Evolutionary conservation across 2,329 filamentous ascomycete species (phyloP), one percentile per base, ranked within the genome.

Genomic region (Alternaria viburni): DNA sequence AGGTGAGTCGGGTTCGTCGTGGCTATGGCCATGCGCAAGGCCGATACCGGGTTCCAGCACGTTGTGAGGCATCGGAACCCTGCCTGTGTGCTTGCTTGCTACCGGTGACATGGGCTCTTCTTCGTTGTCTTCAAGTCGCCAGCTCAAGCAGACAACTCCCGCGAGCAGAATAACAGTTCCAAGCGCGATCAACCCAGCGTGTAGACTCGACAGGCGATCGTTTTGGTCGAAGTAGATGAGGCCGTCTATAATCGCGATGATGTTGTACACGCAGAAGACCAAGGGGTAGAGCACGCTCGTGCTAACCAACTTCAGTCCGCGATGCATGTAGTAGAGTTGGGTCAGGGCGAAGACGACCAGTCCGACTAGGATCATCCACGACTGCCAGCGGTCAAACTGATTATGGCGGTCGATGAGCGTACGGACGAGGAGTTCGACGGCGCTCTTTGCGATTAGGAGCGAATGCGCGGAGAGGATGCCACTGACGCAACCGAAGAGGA

Each of bases 231-330:
- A 99, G 81, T 98, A 99, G 73, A 99, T 97, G 70, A 99, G 86
- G 30, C 96, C 96, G 81, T 99, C 96, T 70, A 98, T 85, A 71
- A 99, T 99, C 69, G 96, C 96, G 75, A 98, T 94, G 75, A 99
- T 97, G 85, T 99, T 99, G 86, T 98, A 99, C 68, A 98, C 89
- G 85, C 96, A 99, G 81, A 99, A 99, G 43, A 98, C 94, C 72
- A 98, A 90, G 6, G 96, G 96, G 80, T 99, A 99, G 70, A 99
- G 86, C 65, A 98, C 91, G 74, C 93, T 97, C 21, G 96, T 98
- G 58, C 94, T 97, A 79, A 96, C 93, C 56, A 99, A 86, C 81
- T 97, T 97, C 66, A 99, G 86, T 57, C 96, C 96, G 46, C 93
- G 89, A 77, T 99, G 96, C 64, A 99, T 88, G 80, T 96, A 98